These are phyloP conservation scores for Jasminum sambac DNA, from an alignment of 257 asterid genomes.

Conservation along the genomic window DNA sequence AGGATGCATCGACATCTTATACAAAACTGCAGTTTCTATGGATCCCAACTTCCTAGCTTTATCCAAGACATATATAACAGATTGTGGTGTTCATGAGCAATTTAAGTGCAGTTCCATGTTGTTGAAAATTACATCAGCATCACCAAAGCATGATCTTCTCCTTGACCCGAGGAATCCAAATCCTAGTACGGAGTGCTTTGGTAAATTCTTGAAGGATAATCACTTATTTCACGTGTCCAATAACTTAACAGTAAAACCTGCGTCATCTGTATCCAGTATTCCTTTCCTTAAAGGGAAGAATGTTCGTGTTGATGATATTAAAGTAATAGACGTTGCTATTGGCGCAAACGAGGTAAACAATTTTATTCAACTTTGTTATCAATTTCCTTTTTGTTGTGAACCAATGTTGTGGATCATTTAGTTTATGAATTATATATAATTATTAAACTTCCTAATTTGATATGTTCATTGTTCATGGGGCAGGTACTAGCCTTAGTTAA, in stretches of 20 bases:
- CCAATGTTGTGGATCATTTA: too few relatives aligned
- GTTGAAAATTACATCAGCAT: too few relatives aligned
- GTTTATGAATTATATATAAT: too few relatives aligned
- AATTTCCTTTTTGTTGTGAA: not conserved
- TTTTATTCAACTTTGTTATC: not conserved
- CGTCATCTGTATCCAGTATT: too few relatives aligned
- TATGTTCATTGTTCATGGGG: not conserved
- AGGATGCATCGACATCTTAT: slow-evolving; percentile 20
- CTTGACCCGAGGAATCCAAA: not conserved
- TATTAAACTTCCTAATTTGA: too few relatives aligned
- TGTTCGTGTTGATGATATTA: not conserved
- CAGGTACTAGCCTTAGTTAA: not conserved
- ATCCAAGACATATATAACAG: not conserved
- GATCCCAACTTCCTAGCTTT: slow-evolving; percentile 9
- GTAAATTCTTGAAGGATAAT: too few relatives aligned
- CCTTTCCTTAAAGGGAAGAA: not conserved
- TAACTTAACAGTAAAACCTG: not conserved
- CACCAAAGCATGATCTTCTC: not conserved
- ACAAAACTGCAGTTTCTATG: not conserved
- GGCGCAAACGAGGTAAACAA: not conserved
- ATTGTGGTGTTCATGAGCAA: not conserved
- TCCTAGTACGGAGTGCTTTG: too few relatives aligned
- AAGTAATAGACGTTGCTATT: not conserved
- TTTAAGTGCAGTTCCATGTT: not conserved
- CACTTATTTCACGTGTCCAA: not conserved